Evolutionary conservation across 257 asterid genomes (phyloP), one percentile per base, ranked within the genome.

Genomic region (Gynochthodes officinalis): DNA sequence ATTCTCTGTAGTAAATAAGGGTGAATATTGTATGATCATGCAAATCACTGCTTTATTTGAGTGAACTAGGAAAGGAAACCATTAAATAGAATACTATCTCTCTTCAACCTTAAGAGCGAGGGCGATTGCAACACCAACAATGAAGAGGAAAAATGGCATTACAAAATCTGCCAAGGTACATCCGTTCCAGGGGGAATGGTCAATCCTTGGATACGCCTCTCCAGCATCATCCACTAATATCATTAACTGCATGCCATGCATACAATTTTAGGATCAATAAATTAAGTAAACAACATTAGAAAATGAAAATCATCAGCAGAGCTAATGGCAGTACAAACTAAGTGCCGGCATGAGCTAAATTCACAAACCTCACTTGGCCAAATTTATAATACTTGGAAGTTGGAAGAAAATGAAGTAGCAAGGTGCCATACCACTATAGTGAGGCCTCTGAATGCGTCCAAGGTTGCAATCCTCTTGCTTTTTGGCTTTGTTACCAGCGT

Each of bases 171-270:
- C 98, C 69, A 92, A 78, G 0, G 96, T 93, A 87, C 95, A 93
- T 21, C 98, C 98, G 28, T 93, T 90, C 98, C 98, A 90, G 0
- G 98, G 98, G 6, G 98, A 93, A 73, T 93, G 98, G 78, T 93
- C 95, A 21, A 90, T 89, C 10, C 90, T 74, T 11, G 91, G 76
- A 75, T 84, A 90, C 16, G 82, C 90, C 66, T 70, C 85, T 75
- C 98, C 98, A 30, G 88, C 97, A 77, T 93, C 97, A 71, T 93
- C 98, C 1, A 90, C 98, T 15, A 93, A 84, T 73, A 93, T 80
- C 98, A 93, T 92, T 77, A 92, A 52, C 96, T 92, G 74, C 76
- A 78, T 43, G 12, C 13, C 68, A 65, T 21, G 12, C 11, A 37
- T 23, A 30, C 25, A 18, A 13, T 5, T 14, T 60, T 12, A 32